Evolutionary conservation across 768 basidiomycete species (phyloP), one percentile per base, ranked within the genome.

Genomic region (Lactarius evosmus): DNA sequence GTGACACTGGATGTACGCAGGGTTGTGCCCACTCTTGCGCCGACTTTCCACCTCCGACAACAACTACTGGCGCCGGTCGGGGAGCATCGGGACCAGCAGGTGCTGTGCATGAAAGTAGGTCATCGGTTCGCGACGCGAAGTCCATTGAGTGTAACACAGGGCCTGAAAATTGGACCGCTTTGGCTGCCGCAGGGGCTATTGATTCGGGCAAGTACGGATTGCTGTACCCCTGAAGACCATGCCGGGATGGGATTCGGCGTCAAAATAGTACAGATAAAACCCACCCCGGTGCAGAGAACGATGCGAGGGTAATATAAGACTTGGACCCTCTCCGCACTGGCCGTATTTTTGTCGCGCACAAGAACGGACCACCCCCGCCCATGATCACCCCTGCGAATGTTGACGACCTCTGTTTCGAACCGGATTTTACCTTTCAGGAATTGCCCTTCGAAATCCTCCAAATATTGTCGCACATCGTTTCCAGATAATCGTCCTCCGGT

Each of bases 21-120:
- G 19, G n/a, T 54, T 14, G 34, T 3, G n/a, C 75, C 8, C 46
- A 79, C 79, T 88, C 87, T 75, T 85, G 83, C 0, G 85, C 84
- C 4, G 87, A 88, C 70, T 83, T 88, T 4, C 87, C 87, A 25
- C 86, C 83, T 3, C 87, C 87, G 2, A 87, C 73, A 1, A 88
- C 75, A 0, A 86, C 75, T 7, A 82, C 74, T 0, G 76, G 70
- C 14, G 71, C 73, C 14, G 58, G 57, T 5, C 70, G 52, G 9
- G 62, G 60, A 17, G 69, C 69, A 7, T 59, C 40, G 4, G 30
- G 4, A n/a, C 53, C 54, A 34, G 38, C 38, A n/a, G 46, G 34
- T 17, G n/a, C 62, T 40, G 67, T 73, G 59, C 52, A 73, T 3
- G 54, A 55, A 11, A 84, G 66, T 8, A 86, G 76, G 11, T 78